Evolutionary conservation across 306 rosid genomes (phyloP).

Genomic region (Pterocarpus macrocarpus): DNA sequence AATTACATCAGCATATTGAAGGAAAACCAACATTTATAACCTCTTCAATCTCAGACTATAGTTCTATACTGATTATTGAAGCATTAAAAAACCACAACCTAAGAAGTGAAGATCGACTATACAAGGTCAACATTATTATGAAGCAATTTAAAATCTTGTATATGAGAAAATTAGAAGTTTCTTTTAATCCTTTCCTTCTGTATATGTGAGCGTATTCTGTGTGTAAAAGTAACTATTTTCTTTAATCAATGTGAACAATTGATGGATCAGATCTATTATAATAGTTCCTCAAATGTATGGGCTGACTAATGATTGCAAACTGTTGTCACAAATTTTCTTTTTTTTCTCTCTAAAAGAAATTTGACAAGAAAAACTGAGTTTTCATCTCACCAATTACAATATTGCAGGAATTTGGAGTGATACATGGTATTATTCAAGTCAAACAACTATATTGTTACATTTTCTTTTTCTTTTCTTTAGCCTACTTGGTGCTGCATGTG

Average conservation of each 20-base stretch:
- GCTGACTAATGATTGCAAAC: background rate
- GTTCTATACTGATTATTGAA: slow-evolving; percentile 21
- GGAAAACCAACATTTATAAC: slow-evolving; percentile 28
- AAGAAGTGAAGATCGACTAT: slow-evolving; percentile 4
- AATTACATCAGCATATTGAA: background rate
- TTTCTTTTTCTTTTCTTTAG: background rate
- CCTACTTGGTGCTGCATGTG: background rate
- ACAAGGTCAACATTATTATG: slow-evolving; percentile 19
- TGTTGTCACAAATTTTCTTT: background rate
- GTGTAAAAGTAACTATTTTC: background rate
- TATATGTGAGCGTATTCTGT: background rate
- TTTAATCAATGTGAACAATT: slow-evolving; percentile 1
- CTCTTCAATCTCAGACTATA: slow-evolving; percentile 9
- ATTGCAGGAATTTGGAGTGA: slow-evolving; percentile 2
- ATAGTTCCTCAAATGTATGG: background rate
- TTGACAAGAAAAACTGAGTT: slow-evolving; percentile 7
- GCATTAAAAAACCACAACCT: slow-evolving; percentile 36
- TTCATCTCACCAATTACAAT: background rate
- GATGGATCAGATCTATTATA: background rate
- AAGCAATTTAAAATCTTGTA: slow-evolving; percentile 15
- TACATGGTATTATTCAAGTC: background rate
- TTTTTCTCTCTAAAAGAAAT: background rate
- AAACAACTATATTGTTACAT: background rate
- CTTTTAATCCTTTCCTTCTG: background rate
- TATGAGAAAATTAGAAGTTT: background rate